Base-by-base conservation (phyloP, 176 grass and related monocot species). In the Lolium perenne region DNA sequence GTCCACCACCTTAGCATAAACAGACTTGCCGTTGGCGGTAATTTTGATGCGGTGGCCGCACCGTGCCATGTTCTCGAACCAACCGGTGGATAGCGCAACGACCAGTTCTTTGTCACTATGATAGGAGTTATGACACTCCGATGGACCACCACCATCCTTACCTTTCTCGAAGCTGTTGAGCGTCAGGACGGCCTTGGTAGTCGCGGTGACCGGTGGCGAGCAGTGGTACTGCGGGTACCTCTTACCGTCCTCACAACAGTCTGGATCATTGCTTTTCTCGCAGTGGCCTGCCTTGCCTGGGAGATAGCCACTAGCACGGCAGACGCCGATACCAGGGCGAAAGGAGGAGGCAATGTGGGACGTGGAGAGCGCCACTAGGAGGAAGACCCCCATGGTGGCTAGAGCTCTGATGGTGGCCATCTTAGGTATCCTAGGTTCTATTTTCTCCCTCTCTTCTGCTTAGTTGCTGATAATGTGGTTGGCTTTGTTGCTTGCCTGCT, bases 231-330 rank as follows among this genome's bases (percentile, higher is more conserved):
- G 91, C 0, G 91, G 86, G 77, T 91, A 95, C 61, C 12, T 54
- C 68, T 95, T 76, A 51, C 83, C 88, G 15, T 88, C 91, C n/a
- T 82, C 46, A 10, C 93, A 95, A 46, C 93, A 93, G 49, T 91
- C 88, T 0, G 83, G 71, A 21, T 88, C 56, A 51, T 90, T 89
- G 38, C 76, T 80, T 13, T 59, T 87, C 77, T 82, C 79, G 66
- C 87, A 93, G 79, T 87, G 59, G 56, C 84, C 89, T 0, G 87
- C 87, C 23, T n/a, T 89, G 5, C 87, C 87, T 0, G 82, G 82
- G 8, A 93, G 87, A 76, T 88, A 93, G 8, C 91, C 81, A 40
- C 89, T 96, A 48, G 81, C 59, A 1, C 67, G 68, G 71, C 86
- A 90, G 1, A 14, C 45, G 3, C 87, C 85, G 15, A 69, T 12